Conservation (phyloP, 176 grass and related monocot genomes). For the Miscanthus lutarioriparius region DNA sequence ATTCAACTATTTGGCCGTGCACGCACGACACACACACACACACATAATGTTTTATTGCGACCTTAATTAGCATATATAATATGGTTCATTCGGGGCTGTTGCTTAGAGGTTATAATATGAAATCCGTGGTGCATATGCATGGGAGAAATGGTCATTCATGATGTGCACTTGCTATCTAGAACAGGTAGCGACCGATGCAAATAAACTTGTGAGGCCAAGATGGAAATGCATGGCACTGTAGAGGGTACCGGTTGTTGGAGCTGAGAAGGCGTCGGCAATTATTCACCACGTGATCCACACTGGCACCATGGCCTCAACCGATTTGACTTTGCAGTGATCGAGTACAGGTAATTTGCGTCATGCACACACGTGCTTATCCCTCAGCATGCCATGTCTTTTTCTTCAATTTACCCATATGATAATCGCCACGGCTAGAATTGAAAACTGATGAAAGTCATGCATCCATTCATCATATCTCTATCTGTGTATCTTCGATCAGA, state of each 20-base stretch:
- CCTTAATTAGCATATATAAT: too few species aligned
- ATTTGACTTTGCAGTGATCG: too few species aligned
- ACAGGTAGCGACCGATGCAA: background rate
- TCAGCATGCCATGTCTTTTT: too few species aligned
- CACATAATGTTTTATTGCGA: too few species aligned
- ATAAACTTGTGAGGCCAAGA: background rate
- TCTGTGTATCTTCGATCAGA: too few species aligned
- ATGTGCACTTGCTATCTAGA: background rate
- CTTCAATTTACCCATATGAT: too few species aligned
- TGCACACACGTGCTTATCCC: too few species aligned
- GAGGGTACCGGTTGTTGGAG: background rate
- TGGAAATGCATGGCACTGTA: conserved; percentile 11
- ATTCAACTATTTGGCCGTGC: conserved; percentile 1
- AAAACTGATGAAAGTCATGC: too few species aligned
- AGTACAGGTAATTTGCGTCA: background rate
- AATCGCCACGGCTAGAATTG: too few species aligned
- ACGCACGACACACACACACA: too few species aligned
- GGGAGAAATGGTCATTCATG: background rate
- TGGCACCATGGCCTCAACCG: too few species aligned
- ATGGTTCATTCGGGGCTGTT: background rate
- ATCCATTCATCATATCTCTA: too few species aligned
- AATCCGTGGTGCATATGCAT: background rate
- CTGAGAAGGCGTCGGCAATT: background rate
- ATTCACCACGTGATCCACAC: background rate
- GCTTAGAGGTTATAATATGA: background rate